Base-by-base conservation (phyloP, 257 asterid genomes). In the Salvia hispanica region DNA sequence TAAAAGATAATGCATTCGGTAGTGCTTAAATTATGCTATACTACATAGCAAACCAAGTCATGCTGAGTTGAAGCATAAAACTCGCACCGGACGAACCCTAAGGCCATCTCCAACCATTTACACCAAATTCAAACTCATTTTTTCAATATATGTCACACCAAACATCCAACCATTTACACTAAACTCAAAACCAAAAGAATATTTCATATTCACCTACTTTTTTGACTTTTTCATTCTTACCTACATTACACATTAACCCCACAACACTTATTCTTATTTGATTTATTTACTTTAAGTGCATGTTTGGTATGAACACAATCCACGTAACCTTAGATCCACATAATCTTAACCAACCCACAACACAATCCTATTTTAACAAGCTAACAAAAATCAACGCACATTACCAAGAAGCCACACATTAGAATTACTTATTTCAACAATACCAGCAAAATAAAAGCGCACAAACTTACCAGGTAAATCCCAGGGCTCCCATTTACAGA, bases 401-500 rank as follows among this genome's bases (percentile, higher is more conserved):
- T 52, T 11, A 53, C 10, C 58, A 56, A 9, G 61, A 9, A 16
- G n/a, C 54, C 10, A 43, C 36, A 11, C 33, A 37, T 9, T 7
- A 45, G 31, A 10, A 52, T 31, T 11, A 6, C n/a, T n/a, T 12
- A 7, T 9, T 6, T 13, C 13, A 52, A 25, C 9, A 39, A 6
- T 7, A 59, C 11, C 9, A 61, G 6, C 48, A 46, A 42, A 44
- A 25, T 5, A 1, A 16, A 63, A 50, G 1, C 43, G 39, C 1
- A 9, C 42, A 56, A 42, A 46, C 12, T 44, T 64, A 89, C 95
- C 86, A 46, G 98, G 98, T 60, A 92, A 84, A 76, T 92, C 93
- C 95, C 93, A 84, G 13, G 93, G 92, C 76, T 90, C 96, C 78
- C 72, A 72, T 72, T 85, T 86, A 73, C 97, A 92, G 39, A 88